Evolutionary conservation across 1,139 yeast genomes (phyloP).

Genomic region (Blastobotrys serpentis): DNA sequence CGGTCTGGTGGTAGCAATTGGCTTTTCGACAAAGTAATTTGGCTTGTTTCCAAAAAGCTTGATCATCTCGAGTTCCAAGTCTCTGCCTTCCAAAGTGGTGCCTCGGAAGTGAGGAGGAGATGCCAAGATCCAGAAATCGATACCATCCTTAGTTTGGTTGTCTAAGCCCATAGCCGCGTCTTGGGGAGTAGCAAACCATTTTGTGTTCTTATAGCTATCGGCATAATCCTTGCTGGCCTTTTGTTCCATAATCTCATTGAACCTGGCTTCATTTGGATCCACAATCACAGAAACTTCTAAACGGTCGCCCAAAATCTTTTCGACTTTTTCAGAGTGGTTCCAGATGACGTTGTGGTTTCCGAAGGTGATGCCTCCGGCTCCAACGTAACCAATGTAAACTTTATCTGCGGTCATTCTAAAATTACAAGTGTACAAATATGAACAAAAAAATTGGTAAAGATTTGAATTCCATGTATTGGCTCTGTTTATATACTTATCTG

Average conservation of each 20-base stretch:
- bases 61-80: constrained; percentile 23
- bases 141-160: constrained; percentile 11
- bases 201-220: constrained; percentile 20
- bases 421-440: neutral
- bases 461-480: too few species aligned
- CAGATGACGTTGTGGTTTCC: constrained; percentile 28
- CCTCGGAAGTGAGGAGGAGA: constrained; percentile 29
- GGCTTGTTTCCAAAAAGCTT: constrained; percentile 22
- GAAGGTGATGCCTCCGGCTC: constrained; percentile 25
- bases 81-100: constrained; percentile 24
- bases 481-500: too few species aligned
- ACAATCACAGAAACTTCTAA: constrained; percentile 25
- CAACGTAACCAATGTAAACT: constrained; percentile 15
- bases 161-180: constrained; percentile 22
- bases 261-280: constrained; percentile 24
- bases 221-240: constrained; percentile 18
- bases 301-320: constrained; percentile 23
- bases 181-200: constrained; percentile 19
- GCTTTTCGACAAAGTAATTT: constrained; percentile 27
- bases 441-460: too few species aligned
- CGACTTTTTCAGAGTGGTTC: constrained; percentile 26
- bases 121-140: constrained; percentile 25
- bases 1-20: constrained; percentile 26
- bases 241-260: constrained; percentile 20
- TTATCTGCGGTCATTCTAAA: neutral